phyloP scores from a whole-genome alignment of 495 filamentous ascomycete species.

The Tuber umbilicatum region DNA sequence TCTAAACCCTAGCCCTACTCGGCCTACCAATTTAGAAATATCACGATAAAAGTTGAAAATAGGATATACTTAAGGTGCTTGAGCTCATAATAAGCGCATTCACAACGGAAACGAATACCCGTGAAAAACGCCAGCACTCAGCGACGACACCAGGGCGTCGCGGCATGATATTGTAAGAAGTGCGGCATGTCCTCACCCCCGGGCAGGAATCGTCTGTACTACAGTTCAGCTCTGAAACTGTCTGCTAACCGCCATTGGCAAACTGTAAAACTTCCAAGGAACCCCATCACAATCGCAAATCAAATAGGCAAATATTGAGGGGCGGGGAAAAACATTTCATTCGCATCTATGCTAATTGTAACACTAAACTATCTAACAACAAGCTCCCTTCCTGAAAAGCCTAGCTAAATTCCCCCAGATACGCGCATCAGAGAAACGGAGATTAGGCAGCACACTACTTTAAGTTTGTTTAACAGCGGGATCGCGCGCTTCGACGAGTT shows the following conservation, averaged over 20 bases:
- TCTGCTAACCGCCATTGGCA: background rate
- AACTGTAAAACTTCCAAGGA: background rate
- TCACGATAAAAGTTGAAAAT: too few relatives aligned
- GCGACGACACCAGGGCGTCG: background rate
- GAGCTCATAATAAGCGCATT: too few relatives aligned
- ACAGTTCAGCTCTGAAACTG: background rate
- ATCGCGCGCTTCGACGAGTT: background rate
- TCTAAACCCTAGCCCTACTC: too few relatives aligned
- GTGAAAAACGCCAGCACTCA: background rate
- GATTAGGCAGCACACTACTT: background rate
- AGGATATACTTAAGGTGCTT: too few relatives aligned
- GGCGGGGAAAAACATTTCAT: background rate
- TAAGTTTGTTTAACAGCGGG: background rate
- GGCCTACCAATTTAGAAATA: too few relatives aligned
- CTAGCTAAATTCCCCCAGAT: background rate
- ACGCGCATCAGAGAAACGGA: background rate
- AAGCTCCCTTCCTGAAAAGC: background rate
- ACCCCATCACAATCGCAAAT: background rate
- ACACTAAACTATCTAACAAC: background rate
- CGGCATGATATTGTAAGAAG: background rate
- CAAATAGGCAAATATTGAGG: background rate
- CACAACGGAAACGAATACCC: background rate
- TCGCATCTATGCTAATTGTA: background rate
- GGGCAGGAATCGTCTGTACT: background rate
- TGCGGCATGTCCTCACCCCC: background rate